Evolutionary conservation across 352 stramenopile genomes (phyloP).

Genomic region (Pseudoperonospora humuli): DNA sequence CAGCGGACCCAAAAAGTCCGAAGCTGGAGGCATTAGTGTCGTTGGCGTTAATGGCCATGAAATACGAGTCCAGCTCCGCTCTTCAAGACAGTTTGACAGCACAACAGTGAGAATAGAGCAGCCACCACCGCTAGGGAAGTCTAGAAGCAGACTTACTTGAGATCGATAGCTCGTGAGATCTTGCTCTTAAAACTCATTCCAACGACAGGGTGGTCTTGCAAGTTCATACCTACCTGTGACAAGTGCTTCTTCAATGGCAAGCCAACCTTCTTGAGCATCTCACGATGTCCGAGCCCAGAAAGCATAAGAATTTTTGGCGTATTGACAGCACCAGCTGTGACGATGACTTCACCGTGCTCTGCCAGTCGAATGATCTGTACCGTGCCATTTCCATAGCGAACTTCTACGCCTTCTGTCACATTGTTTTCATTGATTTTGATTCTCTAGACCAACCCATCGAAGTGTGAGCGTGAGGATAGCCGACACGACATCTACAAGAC

Average conservation of each 20-base stretch:
- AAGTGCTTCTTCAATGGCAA: slow-evolving; percentile 61
- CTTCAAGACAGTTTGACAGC: slow-evolving; percentile 14
- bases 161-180: slow-evolving; percentile 21
- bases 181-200: slow-evolving; percentile 59
- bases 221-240: slow-evolving; percentile 75
- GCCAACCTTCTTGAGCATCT: slow-evolving; percentile 32
- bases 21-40: slow-evolving; percentile 32
- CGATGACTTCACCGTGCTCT: slow-evolving; percentile 44
- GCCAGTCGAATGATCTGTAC: slow-evolving; percentile 32
- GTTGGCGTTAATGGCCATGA: slow-evolving; percentile 24
- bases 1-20: slow-evolving; percentile 52
- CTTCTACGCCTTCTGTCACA: slow-evolving; percentile 35
- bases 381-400: slow-evolving; percentile 30
- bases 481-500: neutral
- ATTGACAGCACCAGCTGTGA: slow-evolving; percentile 80
- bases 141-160: slow-evolving; percentile 31
- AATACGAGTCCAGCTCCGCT: slow-evolving; percentile 39
- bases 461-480: neutral
- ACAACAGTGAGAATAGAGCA: neutral
- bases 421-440: slow-evolving; percentile 40
- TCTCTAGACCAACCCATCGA: slow-evolving; percentile 23
- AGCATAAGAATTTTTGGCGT: slow-evolving; percentile 82
- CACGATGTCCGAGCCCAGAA: slow-evolving; percentile 43
- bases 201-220: slow-evolving; percentile 85
- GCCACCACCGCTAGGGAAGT: neutral